A percentile compares a stretch with the other conserved stretches of the same genome.
Evolutionary conservation across 1,284 basidiomycete genomes (phyloP).

Genomic region (Boletus sp.): DNA sequence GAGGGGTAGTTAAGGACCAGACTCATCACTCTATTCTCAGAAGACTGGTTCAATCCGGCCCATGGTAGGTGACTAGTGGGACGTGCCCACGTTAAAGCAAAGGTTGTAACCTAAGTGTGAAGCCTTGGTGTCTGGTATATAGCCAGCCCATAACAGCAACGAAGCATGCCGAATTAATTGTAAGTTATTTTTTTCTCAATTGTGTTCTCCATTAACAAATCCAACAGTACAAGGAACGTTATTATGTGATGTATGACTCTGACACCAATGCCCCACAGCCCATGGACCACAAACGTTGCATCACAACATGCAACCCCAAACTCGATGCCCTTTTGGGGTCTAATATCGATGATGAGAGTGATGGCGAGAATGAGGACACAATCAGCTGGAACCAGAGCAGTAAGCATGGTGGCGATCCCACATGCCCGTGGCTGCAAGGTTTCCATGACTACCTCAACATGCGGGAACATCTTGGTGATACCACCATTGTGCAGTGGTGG

Average conservation of each 20-base stretch:
- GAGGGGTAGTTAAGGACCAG: too few relatives aligned
- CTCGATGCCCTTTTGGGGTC: background rate
- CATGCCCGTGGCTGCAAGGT: background rate
- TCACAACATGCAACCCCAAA: background rate
- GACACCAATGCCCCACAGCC: background rate
- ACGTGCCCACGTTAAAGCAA: too few relatives aligned
- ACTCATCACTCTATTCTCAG: too few relatives aligned
- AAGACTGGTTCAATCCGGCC: too few relatives aligned
- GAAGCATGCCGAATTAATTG: slow-evolving; percentile 1
- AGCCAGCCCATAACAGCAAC: too few relatives aligned
- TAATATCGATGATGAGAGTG: background rate
- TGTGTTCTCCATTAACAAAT: background rate
- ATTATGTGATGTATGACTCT: slow-evolving; percentile 1
- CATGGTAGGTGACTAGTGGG: too few relatives aligned
- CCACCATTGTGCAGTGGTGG: background rate
- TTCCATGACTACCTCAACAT: background rate
- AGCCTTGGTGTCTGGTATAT: too few relatives aligned
- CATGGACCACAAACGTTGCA: background rate
- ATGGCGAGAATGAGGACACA: background rate
- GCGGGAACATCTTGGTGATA: background rate
- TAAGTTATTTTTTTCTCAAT: slow-evolving; percentile 5
- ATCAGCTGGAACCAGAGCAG: rapidly evolving
- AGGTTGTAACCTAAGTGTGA: too few relatives aligned
- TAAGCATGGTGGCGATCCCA: background rate
- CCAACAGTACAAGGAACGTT: slow-evolving; percentile 8